Evolutionary conservation across 2,329 filamentous ascomycete species (phyloP).

Genomic region (Penicillium sp.): DNA sequence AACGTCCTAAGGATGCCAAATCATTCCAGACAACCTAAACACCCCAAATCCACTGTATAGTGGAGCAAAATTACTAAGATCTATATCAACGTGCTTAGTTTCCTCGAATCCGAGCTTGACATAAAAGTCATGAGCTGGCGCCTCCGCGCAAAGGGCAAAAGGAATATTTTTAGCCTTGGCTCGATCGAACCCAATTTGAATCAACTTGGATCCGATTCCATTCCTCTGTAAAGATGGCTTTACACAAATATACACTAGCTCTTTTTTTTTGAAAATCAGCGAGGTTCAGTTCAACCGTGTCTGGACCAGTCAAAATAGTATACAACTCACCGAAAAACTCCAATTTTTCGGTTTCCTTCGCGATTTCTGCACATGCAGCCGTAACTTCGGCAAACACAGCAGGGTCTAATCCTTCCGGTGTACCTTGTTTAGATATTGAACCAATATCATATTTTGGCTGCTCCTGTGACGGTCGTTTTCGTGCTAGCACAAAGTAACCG

Average conservation of each 20-base stretch:
- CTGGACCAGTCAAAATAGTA: not conserved
- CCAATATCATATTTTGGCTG: not conserved
- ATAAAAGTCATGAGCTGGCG: constrained; percentile 19
- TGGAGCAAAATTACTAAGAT: constrained; percentile 20
- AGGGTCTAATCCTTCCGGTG: constrained; percentile 9
- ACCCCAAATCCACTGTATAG: constrained; percentile 20
- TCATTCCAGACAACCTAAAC: constrained; percentile 21
- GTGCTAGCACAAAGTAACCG: constrained; percentile 12
- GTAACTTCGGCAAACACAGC: constrained; percentile 3
- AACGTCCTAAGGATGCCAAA: constrained; percentile 15
- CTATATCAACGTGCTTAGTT: constrained; percentile 19
- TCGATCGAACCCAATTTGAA: constrained; percentile 8
- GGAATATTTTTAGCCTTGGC: constrained; percentile 4
- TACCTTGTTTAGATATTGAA: not conserved
- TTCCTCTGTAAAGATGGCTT: constrained; percentile 9
- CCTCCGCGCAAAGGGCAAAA: constrained; percentile 13
- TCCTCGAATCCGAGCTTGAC: constrained; percentile 17
- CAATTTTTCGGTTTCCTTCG: not conserved
- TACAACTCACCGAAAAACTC: constrained; percentile 5
- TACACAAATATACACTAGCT: constrained; percentile 17
- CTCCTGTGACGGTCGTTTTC: constrained; percentile 1
- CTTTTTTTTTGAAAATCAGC: no score
- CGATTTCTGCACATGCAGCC: not conserved
- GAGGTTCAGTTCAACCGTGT: no score
- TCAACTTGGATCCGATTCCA: constrained; percentile 13